Percentiles rank a stretch among this genome's conserved stretches.
phyloP scores from a whole-genome alignment of 1,284 basidiomycete species.

The Agaricales sp. region DNA sequence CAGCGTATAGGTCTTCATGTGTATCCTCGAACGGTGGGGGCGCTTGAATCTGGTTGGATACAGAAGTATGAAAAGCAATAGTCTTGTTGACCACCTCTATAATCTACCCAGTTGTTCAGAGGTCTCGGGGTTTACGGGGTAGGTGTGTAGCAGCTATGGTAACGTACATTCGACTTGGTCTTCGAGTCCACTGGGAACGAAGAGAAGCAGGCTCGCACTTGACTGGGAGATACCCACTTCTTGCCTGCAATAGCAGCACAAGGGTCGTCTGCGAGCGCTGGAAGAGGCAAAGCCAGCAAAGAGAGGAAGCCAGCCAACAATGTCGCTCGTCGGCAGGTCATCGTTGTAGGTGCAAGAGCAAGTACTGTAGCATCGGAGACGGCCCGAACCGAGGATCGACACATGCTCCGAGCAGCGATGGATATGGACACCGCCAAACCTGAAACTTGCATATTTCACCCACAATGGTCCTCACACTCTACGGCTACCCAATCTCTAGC shows the following conservation, averaged over 20 bases:
- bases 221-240: constrained; percentile 7
- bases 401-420: too few relatives aligned
- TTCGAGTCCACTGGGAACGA: constrained; percentile 5
- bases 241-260: constrained; percentile 5
- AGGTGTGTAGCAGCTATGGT: background rate
- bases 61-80: constrained; percentile 2
- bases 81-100: constrained; percentile 4
- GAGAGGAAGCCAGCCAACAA: background rate
- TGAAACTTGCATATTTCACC: too few relatives aligned
- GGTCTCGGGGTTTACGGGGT: background rate
- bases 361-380: too few relatives aligned
- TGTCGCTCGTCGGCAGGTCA: background rate
- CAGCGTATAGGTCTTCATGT: constrained; percentile 1
- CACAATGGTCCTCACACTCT: constrained; percentile 41
- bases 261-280: background rate
- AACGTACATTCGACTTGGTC: constrained; percentile 5
- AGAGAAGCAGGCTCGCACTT: constrained; percentile 4
- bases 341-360: too few relatives aligned
- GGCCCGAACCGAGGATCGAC: too few relatives aligned
- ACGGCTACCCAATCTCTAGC: constrained; percentile 30
- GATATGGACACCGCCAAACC: too few relatives aligned
- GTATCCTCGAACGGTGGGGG: constrained; percentile 2
- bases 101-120: background rate
- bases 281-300: background rate
- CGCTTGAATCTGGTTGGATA: constrained; percentile 1